Percentiles rank a stretch among this genome's conserved stretches.
phyloP scores from a whole-genome alignment of 2,329 filamentous ascomycete species.

The Ascochyta viciae-villosae region DNA sequence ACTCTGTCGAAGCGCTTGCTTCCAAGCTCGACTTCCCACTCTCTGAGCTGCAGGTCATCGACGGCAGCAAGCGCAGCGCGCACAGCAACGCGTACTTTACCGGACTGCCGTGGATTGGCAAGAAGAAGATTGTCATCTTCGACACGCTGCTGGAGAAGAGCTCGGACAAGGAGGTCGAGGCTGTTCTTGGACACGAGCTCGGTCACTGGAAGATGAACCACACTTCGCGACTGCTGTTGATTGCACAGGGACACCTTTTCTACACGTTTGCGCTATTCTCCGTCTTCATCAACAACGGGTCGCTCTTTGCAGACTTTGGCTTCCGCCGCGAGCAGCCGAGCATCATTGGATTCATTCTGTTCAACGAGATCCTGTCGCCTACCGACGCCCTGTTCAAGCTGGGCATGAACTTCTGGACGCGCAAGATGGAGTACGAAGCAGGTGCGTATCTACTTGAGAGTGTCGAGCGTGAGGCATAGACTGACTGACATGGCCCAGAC shows the following conservation, averaged over 20 bases:
- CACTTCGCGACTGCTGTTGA: slow-evolving; percentile 88
- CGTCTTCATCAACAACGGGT: slow-evolving; percentile 94
- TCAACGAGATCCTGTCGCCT: slow-evolving; percentile 93
- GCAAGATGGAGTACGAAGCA: slow-evolving; percentile 95
- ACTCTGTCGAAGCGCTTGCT: slow-evolving; percentile 83
- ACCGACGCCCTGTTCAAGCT: slow-evolving; percentile 96
- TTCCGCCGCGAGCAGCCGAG: slow-evolving; percentile 85
- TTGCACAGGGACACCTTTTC: slow-evolving; percentile 85
- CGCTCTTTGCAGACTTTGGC: slow-evolving; percentile 88
- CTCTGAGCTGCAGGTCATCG: slow-evolving; percentile 91
- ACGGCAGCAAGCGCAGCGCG: slow-evolving; percentile 85
- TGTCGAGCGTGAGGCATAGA: neutral
- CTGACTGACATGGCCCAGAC: slow-evolving; percentile 57
- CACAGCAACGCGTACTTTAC: slow-evolving; percentile 97
- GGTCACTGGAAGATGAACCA: slow-evolving; percentile 97
- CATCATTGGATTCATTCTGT: slow-evolving; percentile 96
- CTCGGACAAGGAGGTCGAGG: slow-evolving; percentile 88
- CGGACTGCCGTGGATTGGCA: slow-evolving; percentile 83
- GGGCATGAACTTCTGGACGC: slow-evolving; percentile 92
- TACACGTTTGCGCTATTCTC: slow-evolving; percentile 98
- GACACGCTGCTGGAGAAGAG: slow-evolving; percentile 98
- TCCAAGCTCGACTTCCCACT: slow-evolving; percentile 88
- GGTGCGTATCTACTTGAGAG: slow-evolving; percentile 54
- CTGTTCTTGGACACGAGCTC: slow-evolving; percentile 92
- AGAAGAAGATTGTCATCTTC: slow-evolving; percentile 99